phyloP scores from a whole-genome alignment of 108 stramenopile species.

The Cyclotella baltica region DNA sequence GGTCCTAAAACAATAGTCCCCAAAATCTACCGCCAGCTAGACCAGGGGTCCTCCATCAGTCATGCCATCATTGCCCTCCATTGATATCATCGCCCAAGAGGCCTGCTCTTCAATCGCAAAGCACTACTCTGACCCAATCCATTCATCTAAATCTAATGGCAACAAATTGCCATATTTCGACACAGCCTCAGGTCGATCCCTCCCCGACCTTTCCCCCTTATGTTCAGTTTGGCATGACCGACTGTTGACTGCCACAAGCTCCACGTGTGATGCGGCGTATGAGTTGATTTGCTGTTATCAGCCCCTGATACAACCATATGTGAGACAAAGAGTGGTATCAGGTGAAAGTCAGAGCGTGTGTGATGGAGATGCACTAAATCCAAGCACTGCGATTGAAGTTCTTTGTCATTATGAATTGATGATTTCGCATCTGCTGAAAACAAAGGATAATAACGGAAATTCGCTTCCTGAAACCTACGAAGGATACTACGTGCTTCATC shows the following conservation, averaged over 20 bases:
- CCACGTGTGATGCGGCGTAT: not conserved
- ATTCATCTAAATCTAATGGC: not conserved
- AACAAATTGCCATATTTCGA: constrained; percentile 31
- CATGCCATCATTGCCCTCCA: not conserved
- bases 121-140: constrained; percentile 40
- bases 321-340: not conserved
- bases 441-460: not conserved
- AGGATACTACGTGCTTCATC: no score
- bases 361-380: not conserved
- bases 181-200: constrained; percentile 11
- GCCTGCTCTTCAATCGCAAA: constrained; percentile 31
- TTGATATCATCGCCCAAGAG: constrained; percentile 11
- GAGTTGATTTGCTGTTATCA: constrained; percentile 30
- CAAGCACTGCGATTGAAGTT: constrained; percentile 23
- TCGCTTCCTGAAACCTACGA: no score
- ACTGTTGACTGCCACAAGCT: not conserved
- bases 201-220: constrained; percentile 26
- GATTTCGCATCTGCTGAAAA: constrained; percentile 29
- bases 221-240: constrained; percentile 26
- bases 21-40: no score
- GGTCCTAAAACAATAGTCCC: no score
- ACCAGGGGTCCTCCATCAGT: no score
- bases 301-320: constrained; percentile 27
- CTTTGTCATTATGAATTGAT: constrained; percentile 37
- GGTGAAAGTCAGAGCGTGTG: not conserved